Evolutionary conservation across 2,329 filamentous ascomycete genomes (phyloP).

Genomic region (Leptographium wingfieldii): DNA sequence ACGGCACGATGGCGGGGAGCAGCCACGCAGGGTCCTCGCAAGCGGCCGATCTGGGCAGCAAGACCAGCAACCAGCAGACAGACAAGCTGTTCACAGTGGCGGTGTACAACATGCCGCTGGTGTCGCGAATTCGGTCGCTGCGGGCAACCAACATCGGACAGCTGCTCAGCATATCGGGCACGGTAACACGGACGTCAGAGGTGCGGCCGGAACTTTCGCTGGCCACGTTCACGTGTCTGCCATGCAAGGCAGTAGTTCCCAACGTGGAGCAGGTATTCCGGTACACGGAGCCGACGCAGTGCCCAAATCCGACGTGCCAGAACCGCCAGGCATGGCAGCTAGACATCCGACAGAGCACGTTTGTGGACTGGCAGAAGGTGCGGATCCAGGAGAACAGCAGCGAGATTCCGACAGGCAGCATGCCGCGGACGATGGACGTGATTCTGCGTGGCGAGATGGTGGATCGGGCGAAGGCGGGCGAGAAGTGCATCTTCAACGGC

Average conservation of each 20-base stretch:
- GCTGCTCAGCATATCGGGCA: conserved; percentile 89
- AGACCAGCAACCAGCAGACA: conserved; percentile 85
- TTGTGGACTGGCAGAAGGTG: conserved; percentile 98
- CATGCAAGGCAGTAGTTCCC: conserved; percentile 69
- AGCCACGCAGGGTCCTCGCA: conserved; percentile 52
- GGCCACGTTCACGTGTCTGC: conserved; percentile 85
- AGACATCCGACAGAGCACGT: conserved; percentile 94
- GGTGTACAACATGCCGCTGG: conserved; percentile 83
- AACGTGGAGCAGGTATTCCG: conserved; percentile 96
- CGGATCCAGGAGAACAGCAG: conserved; percentile 97
- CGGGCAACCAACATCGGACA: conserved; percentile 86
- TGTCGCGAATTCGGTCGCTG: conserved; percentile 74
- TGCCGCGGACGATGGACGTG: conserved; percentile 96
- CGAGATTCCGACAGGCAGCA: conserved; percentile 95
- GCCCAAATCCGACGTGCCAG: conserved; percentile 73
- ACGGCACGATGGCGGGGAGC: conserved; percentile 50
- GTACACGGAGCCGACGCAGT: conserved; percentile 94
- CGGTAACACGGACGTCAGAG: conserved; percentile 92
- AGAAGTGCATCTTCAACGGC: conserved; percentile 96
- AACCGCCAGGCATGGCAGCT: conserved; percentile 90
- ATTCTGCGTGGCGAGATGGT: conserved; percentile 96
- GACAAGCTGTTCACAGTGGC: conserved; percentile 91
- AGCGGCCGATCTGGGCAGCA: conserved; percentile 50
- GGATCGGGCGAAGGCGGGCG: conserved; percentile 89
- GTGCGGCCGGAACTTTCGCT: conserved; percentile 87